Evolutionary conservation across 441 rosid species (phyloP).

Genomic region (Populus hybrid): DNA sequence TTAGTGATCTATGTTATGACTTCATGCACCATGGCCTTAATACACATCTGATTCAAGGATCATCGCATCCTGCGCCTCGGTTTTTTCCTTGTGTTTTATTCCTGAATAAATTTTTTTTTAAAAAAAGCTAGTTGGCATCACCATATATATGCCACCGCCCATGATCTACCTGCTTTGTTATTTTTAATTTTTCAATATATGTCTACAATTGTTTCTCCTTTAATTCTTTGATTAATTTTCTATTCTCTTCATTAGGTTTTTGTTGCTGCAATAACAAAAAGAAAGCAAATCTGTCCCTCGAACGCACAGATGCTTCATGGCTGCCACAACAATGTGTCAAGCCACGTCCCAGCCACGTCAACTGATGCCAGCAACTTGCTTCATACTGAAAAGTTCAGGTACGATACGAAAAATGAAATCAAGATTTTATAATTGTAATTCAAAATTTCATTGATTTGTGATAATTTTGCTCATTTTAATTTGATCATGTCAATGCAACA

Average conservation of each 20-base stretch:
- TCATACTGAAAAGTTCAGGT: conserved; percentile 68
- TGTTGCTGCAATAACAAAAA: conserved; percentile 66
- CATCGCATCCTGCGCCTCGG: not conserved
- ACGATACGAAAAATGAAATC: not conserved
- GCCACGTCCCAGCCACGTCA: conserved; percentile 20
- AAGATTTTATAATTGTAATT: not conserved
- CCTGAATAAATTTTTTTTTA: too few species aligned
- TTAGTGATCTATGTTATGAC: too few species aligned
- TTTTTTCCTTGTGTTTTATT: too few species aligned
- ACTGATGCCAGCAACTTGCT: conserved; percentile 21
- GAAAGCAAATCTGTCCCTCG: conserved; percentile 57
- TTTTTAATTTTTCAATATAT: not conserved
- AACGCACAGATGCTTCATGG: conserved; percentile 35
- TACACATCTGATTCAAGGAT: not conserved
- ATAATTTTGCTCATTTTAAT: too few species aligned
- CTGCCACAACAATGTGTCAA: conserved; percentile 24
- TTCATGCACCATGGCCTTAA: not conserved
- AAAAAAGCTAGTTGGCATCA: not conserved
- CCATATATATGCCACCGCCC: not conserved
- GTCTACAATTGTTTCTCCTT: not conserved
- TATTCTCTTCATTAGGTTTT: conserved; percentile 46
- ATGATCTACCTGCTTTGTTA: not conserved
- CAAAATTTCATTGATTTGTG: not conserved
- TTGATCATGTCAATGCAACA: not conserved
- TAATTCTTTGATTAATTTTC: not conserved